Conservation (phyloP, 2,329 filamentous ascomycete genomes). For the Apiospora hydei region DNA sequence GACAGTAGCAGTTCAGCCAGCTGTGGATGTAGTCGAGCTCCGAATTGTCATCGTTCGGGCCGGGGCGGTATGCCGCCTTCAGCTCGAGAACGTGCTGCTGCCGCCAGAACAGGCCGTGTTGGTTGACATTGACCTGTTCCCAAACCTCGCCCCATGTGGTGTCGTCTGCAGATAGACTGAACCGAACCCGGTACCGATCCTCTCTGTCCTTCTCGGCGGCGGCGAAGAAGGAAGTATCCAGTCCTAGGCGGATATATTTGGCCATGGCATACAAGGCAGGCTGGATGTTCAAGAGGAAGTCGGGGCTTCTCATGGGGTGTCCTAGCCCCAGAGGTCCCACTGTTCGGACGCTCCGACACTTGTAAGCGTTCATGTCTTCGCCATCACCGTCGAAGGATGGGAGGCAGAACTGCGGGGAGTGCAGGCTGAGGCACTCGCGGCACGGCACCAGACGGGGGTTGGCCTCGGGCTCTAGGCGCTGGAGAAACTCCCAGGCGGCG, state of each 20-base stretch:
- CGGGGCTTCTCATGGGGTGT: not conserved
- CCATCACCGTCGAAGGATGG: not conserved
- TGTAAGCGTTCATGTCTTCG: not conserved
- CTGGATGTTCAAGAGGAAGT: not conserved
- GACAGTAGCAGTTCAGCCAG: not conserved
- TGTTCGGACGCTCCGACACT: not conserved
- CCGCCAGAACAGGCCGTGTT: not conserved
- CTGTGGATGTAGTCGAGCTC: not conserved
- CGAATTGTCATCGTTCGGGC: not conserved
- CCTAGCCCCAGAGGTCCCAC: too few relatives aligned
- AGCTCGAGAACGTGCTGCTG: not conserved
- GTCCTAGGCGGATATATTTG: not conserved
- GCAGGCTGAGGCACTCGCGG: not conserved
- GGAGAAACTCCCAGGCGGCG: not conserved
- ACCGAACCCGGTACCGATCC: not conserved
- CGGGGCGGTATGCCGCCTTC: not conserved
- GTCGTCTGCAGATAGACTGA: too few relatives aligned
- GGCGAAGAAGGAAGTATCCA: not conserved
- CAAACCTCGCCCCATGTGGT: not conserved
- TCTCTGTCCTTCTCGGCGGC: not conserved
- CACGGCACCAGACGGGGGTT: not conserved
- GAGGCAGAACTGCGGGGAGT: not conserved
- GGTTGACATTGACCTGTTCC: not conserved
- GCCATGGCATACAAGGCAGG: not conserved
- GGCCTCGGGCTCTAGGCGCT: not conserved